Evolutionary conservation across 352 stramenopile species (phyloP), one percentile per base, ranked within the genome.

Genomic region (Pythium utonaiense): DNA sequence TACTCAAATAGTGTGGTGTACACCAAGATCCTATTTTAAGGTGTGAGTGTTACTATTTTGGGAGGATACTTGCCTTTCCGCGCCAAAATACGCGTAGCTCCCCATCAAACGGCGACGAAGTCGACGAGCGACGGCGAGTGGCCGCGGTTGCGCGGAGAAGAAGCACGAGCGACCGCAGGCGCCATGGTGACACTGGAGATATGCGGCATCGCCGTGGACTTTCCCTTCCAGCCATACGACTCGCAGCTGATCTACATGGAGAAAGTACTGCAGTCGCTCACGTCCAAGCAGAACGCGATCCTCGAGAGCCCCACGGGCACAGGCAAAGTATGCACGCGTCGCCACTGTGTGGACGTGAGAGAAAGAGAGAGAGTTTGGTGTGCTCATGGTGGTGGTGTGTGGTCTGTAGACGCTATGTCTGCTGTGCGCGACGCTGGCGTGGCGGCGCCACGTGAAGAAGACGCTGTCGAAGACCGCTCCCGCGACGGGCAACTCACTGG

Each of bases 251-350:
- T 97, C 1, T 99, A 99, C 72, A 99, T 99, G 96, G 76, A 89
- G 66, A 97, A 95, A 53, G 96, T 99, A 0, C 71, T 99, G 24
- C 64, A 91, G 57, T 81, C 96, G 17, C 81, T 99, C 30, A 70
- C 86, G 17, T 85, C 70, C 52, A 93, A 89, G 57, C 85, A 97
- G 70, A 98, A 99, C 71, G 97, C 97, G 9, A 88, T 99, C 44
- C 80, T 99, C 22, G 97, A 99, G 77, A 98, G 86, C 65, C 97
- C 97, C 34, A 99, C 97, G 24, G 97, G 97, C 50, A 99, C 97
- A 0, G 97, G 97, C 52, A 99, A 99, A 75, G 85, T 95, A 24
- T 22, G 14, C 34, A 19, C n/a, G 33, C 10, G n/a, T 48, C n/a
- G n/a, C n/a, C n/a, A n/a, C n/a, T n/a, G n/a, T n/a, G n/a, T n/a